Conservation (phyloP, 257 asterid genomes). For the Ilex asprella region DNA sequence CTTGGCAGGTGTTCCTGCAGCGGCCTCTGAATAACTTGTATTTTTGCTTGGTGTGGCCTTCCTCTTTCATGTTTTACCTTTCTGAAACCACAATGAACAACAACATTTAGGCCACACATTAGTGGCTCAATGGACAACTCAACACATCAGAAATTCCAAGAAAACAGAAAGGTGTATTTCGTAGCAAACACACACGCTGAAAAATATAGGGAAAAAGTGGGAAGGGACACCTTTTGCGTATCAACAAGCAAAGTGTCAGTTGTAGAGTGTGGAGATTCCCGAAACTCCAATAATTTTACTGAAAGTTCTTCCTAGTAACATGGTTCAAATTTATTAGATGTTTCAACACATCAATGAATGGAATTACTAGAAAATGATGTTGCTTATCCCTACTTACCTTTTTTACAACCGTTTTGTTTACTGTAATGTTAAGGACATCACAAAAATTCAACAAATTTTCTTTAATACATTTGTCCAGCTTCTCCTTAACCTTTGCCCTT, state of each 20-base stretch:
- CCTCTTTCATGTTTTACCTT: slow-evolving; percentile 57
- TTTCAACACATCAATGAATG: background rate
- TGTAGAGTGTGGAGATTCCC: slow-evolving; percentile 88
- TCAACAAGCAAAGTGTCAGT: slow-evolving; percentile 75
- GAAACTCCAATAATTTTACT: slow-evolving; percentile 34
- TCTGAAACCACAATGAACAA: slow-evolving; percentile 14
- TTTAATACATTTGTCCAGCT: slow-evolving; percentile 2
- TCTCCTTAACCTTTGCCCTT: background rate
- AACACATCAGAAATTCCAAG: no score
- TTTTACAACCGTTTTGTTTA: background rate
- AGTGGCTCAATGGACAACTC: background rate
- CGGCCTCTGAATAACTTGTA: slow-evolving; percentile 31
- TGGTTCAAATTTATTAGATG: background rate
- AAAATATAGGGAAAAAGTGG: background rate
- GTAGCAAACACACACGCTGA: no score
- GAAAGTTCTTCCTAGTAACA: background rate
- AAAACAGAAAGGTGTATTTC: background rate
- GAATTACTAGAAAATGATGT: background rate
- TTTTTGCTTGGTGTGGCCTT: slow-evolving; percentile 42
- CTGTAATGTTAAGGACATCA: background rate
- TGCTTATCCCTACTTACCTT: background rate
- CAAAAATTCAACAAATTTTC: background rate
- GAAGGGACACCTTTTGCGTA: slow-evolving; percentile 48
- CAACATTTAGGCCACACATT: slow-evolving; percentile 7
- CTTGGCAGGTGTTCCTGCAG: slow-evolving; percentile 46